Base-by-base conservation (phyloP, 768 basidiomycete genomes). In the Gelatoporia subvermispora region DNA sequence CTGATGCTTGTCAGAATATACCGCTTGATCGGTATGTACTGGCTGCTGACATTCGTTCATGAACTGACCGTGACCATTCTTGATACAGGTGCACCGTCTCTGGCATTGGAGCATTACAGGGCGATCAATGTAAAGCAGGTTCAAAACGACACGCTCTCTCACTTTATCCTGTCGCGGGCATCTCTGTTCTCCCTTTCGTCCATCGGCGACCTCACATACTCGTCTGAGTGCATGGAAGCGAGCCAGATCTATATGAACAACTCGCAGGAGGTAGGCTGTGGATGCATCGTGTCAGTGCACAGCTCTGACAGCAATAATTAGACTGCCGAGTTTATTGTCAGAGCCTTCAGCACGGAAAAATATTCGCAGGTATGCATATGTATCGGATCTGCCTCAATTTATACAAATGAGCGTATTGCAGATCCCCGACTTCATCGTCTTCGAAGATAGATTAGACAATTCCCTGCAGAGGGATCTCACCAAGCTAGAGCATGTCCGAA, bases 71-170 rank as follows among this genome's bases (percentile, higher is more conserved):
- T 34, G 25, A 35, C 20, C n/a, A 24, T 25, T 22, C 3, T 18
- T 37, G 3, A 20, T 17, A 11, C 55, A 92, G 91, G 88, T 49
- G 85, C 87, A 15, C 75, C 90, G 0, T 77, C 81, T 3, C 66
- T 81, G 36, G 84, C 88, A 3, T 55, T 92, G 53, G 84, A 89
- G 46, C 90, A 93, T 59, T 94, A 91, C 62, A 81, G 82, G 23
- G 68, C 72, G 20, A 74, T 94, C 71, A 81, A 83, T 51, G 72
- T 89, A 52, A 93, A 93, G 63, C 86, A 90, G 58, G 77, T 94
- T 20, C 92, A 95, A 62, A 78, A 85, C 49, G 93, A 96, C 59
- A 95, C 93, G 1, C 72, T 96, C 8, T 90, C 89, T 1, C 89
- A 95, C 61, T 77, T 90, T 47, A 66, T 93, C 44, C 76, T 93